Conservation (phyloP, 169 alveolate genomes). For the Amoebophrya sp. region DNA sequence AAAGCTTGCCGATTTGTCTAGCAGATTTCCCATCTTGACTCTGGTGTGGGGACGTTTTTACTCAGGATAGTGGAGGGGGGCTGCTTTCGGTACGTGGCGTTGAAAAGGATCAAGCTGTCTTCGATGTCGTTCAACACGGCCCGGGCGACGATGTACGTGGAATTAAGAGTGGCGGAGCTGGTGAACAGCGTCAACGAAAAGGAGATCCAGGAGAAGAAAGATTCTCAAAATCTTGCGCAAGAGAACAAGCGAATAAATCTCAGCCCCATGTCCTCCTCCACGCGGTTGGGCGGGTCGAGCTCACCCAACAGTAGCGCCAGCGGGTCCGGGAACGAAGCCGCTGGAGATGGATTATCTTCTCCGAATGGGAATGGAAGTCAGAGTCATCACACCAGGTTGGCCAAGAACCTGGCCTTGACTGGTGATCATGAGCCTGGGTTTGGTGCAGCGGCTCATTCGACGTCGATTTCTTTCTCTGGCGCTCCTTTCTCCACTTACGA, state of each 20-base stretch:
- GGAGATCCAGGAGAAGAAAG: neutral
- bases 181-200: neutral
- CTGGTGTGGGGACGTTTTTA: too few relatives aligned
- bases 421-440: neutral
- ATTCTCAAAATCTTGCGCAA: too few relatives aligned
- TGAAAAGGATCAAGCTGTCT: neutral
- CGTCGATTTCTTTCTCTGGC: too few relatives aligned
- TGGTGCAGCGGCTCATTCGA: too few relatives aligned
- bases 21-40: too few relatives aligned
- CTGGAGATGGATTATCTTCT: neutral
- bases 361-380: neutral
- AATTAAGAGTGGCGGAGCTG: neutral
- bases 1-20: too few relatives aligned
- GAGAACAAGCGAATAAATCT: too few relatives aligned
- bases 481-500: too few relatives aligned
- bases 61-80: neutral
- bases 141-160: neutral
- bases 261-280: neutral
- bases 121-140: neutral
- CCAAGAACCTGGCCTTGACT: neutral
- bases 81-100: neutral
- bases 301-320: neutral
- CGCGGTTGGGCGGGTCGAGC: neutral
- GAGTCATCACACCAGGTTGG: too few relatives aligned
- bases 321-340: neutral